Evolutionary conservation across 148 eudicot species (phyloP).

Genomic region (Rhododendron henanense): DNA sequence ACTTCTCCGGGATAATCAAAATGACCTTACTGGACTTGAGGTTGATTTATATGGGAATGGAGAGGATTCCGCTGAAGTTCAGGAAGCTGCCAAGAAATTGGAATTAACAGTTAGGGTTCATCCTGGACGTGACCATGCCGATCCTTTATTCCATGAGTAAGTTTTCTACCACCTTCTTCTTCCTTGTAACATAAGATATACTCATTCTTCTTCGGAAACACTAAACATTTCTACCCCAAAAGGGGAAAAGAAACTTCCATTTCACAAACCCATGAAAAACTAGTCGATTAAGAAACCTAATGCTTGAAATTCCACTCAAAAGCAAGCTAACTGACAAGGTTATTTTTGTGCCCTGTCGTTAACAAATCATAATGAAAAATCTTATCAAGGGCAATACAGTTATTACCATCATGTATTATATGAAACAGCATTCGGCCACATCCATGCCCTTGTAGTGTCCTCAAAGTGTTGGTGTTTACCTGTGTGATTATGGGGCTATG

Average conservation of each 20-base stretch:
- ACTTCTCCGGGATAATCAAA: conserved; percentile 71
- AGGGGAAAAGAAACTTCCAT: background rate
- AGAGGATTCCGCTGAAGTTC: conserved; percentile 78
- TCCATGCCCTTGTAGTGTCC: background rate
- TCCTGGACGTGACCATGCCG: conserved; percentile 97
- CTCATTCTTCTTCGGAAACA: background rate
- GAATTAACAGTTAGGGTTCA: conserved; percentile 59
- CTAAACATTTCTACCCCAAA: background rate
- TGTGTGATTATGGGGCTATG: background rate
- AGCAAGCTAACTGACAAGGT: background rate
- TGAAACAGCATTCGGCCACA: background rate
- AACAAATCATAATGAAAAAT: background rate
- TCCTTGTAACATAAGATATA: background rate
- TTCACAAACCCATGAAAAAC: background rate
- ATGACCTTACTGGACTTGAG: conserved; percentile 62
- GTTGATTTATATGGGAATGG: conserved; percentile 85
- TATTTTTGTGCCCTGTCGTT: background rate
- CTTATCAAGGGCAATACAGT: background rate
- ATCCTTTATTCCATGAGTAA: conserved; percentile 91
- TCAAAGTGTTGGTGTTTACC: background rate
- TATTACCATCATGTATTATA: background rate
- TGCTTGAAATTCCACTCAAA: background rate
- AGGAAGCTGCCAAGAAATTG: conserved; percentile 60
- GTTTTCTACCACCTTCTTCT: conserved; percentile 14
- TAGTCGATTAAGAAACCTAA: background rate